These are phyloP conservation scores for Cladosporium colombiae DNA, from an alignment of 2,329 filamentous ascomycete genomes.

Conservation along the genomic window DNA sequence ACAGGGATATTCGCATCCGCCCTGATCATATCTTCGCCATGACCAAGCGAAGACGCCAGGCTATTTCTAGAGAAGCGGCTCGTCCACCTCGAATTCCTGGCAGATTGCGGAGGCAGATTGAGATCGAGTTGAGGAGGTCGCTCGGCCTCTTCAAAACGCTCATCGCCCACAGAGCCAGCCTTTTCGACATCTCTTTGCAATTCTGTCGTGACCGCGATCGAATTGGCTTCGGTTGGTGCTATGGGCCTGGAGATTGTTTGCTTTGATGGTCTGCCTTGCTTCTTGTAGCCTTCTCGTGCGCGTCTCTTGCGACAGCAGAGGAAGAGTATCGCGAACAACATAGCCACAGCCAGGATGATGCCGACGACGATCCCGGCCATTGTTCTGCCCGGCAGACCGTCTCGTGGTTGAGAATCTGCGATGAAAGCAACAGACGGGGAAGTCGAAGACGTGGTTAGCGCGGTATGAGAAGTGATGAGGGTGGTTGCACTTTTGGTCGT, in stretches of 20 bases:
- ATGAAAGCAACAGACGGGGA: conserved; percentile 9
- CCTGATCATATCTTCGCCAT: conserved; percentile 42
- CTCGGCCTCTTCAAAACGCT: conserved; percentile 22
- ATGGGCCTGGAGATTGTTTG: conserved; percentile 45
- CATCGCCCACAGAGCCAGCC: conserved; percentile 30
- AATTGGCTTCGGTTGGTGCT: conserved; percentile 33
- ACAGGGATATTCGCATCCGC: conserved; percentile 43
- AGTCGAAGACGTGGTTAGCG: conserved; percentile 6
- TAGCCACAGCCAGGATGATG: conserved; percentile 31
- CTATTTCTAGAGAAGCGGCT: conserved; percentile 40
- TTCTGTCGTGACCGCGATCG: conserved; percentile 28
- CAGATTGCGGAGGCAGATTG: conserved; percentile 32
- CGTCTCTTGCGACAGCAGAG: conserved; percentile 32
- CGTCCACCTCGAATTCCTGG: conserved; percentile 31
- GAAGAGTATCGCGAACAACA: conserved; percentile 30
- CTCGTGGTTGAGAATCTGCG: conserved; percentile 12
- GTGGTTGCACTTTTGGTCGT: conserved; percentile 22
- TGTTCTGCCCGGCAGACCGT: conserved; percentile 24
- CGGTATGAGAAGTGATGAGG: conserved; percentile 23
- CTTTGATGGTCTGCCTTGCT: conserved; percentile 32
- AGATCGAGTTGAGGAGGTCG: conserved; percentile 43
- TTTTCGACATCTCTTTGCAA: conserved; percentile 43
- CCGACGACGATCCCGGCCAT: conserved; percentile 40
- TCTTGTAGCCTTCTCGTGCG: conserved; percentile 23
- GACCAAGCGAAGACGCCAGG: conserved; percentile 40